Evolutionary conservation across 768 basidiomycete species (phyloP).

Genomic region (Mycena belliarum): DNA sequence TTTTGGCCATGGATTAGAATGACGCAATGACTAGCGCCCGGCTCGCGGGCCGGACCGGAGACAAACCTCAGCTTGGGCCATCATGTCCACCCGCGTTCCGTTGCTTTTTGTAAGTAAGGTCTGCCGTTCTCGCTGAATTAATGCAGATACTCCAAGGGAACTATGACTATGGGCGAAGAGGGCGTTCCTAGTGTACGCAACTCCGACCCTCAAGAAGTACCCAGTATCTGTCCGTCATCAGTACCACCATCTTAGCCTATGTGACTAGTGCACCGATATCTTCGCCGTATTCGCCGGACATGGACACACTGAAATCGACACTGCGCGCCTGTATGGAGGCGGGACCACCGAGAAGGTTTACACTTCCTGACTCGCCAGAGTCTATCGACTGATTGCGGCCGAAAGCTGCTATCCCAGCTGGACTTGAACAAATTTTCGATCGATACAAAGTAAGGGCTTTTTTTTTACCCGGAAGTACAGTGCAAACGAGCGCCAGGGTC

Average conservation of each 20-base stretch:
- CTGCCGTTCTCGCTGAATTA: too few species aligned
- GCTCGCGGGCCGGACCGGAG: not conserved
- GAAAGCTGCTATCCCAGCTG: slow-evolving; percentile 41
- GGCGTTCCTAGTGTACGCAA: slow-evolving; percentile 5
- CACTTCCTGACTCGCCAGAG: not conserved
- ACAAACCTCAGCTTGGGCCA: not conserved
- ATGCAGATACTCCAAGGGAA: not conserved
- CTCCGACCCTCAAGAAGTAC: slow-evolving; percentile 7
- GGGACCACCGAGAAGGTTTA: slow-evolving; percentile 51
- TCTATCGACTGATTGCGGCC: not conserved
- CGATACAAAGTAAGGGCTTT: slow-evolving; percentile 47
- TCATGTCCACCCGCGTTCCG: slow-evolving; percentile 31
- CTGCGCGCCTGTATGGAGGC: slow-evolving; percentile 47
- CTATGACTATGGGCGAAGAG: slow-evolving; percentile 15
- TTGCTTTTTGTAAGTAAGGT: slow-evolving; percentile 39
- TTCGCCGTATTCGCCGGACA: slow-evolving; percentile 43
- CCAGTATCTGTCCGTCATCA: not conserved
- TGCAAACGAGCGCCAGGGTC: slow-evolving; percentile 34
- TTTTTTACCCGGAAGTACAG: not conserved
- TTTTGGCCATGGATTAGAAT: slow-evolving; percentile 41
- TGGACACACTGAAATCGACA: slow-evolving; percentile 49
- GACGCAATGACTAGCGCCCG: not conserved
- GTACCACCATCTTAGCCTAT: not conserved
- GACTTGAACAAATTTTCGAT: slow-evolving; percentile 40
- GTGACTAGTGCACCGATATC: slow-evolving; percentile 41